Evolutionary conservation across 768 basidiomycete genomes (phyloP).

Genomic region (Grammothele lineata): DNA sequence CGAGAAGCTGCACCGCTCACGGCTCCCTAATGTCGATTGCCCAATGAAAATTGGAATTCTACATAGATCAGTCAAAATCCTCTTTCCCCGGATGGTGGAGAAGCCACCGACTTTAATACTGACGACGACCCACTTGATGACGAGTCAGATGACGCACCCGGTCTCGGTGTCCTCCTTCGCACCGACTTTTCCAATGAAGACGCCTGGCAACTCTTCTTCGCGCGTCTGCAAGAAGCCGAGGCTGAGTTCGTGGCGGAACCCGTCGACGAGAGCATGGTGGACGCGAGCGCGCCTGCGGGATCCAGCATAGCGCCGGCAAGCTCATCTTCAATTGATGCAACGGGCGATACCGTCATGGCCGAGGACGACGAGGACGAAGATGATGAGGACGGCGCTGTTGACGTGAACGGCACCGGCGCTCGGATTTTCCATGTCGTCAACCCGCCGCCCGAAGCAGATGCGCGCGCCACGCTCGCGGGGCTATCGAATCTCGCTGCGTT

Average conservation of each 20-base stretch:
- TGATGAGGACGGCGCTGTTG: constrained; percentile 19
- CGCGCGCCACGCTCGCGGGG: constrained; percentile 35
- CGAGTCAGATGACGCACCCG: constrained; percentile 39
- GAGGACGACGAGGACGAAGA: constrained; percentile 30
- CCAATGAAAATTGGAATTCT: too few relatives aligned
- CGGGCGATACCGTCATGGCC: constrained; percentile 18
- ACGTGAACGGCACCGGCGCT: constrained; percentile 7
- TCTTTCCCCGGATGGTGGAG: constrained; percentile 12
- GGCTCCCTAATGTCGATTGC: too few relatives aligned
- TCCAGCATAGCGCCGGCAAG: too few relatives aligned
- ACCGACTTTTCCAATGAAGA: constrained; percentile 67
- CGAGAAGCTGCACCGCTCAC: neutral
- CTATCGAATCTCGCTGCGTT: constrained; percentile 65
- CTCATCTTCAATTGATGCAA: too few relatives aligned
- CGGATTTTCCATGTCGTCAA: constrained; percentile 52
- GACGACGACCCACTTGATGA: constrained; percentile 57
- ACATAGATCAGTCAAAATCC: constrained; percentile 14
- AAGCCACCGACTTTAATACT: constrained; percentile 23
- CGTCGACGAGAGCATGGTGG: constrained; percentile 2
- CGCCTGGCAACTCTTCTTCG: constrained; percentile 57
- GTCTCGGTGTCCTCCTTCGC: constrained; percentile 63
- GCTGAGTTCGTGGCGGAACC: constrained; percentile 42
- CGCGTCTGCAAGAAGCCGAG: constrained; percentile 50
- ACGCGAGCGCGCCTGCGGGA: constrained; percentile 1
- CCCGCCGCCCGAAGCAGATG: constrained; percentile 37